These are phyloP conservation scores for Colletotrichum camelliae DNA, from an alignment of 2,329 filamentous ascomycete species.

Conservation along the genomic window DNA sequence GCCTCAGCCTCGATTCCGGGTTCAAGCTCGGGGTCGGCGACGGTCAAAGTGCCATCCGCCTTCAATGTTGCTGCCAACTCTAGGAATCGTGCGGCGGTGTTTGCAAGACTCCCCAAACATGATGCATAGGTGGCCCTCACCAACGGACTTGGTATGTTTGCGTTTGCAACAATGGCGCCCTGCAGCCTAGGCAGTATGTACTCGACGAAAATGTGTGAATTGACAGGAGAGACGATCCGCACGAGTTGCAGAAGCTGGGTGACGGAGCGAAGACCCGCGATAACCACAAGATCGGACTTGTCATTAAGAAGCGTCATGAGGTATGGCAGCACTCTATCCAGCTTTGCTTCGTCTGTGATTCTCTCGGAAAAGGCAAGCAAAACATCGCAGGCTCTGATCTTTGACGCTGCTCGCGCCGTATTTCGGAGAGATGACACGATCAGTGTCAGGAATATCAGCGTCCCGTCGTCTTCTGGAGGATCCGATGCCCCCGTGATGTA, in stretches of 20 bases:
- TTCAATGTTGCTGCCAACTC: slow-evolving; percentile 90
- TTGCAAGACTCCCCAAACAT: slow-evolving; percentile 86
- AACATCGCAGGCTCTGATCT: slow-evolving; percentile 88
- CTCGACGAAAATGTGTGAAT: slow-evolving; percentile 72
- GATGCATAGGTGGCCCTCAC: slow-evolving; percentile 92
- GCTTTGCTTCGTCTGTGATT: slow-evolving; percentile 91
- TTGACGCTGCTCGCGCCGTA: slow-evolving; percentile 85
- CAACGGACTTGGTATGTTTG: slow-evolving; percentile 65
- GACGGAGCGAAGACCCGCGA: slow-evolving; percentile 84
- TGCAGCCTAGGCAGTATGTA: slow-evolving; percentile 72
- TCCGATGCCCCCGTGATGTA: slow-evolving; percentile 65
- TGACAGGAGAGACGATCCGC: slow-evolving; percentile 81
- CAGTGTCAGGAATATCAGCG: slow-evolving; percentile 88
- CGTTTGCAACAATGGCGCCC: slow-evolving; percentile 51
- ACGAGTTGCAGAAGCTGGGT: slow-evolving; percentile 90
- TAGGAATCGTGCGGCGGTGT: slow-evolving; percentile 82
- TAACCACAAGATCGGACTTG: slow-evolving; percentile 80
- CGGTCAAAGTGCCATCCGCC: slow-evolving; percentile 80
- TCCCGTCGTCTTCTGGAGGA: slow-evolving; percentile 81
- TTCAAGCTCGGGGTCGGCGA: slow-evolving; percentile 81
- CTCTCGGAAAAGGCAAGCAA: slow-evolving; percentile 90
- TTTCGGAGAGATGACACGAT: slow-evolving; percentile 89
- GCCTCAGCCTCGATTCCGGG: slow-evolving; percentile 70
- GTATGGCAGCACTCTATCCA: slow-evolving; percentile 92
- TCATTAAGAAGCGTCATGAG: slow-evolving; percentile 84